Evolutionary conservation across 257 asterid genomes (phyloP).

Genomic region (Scutellaria minor): DNA sequence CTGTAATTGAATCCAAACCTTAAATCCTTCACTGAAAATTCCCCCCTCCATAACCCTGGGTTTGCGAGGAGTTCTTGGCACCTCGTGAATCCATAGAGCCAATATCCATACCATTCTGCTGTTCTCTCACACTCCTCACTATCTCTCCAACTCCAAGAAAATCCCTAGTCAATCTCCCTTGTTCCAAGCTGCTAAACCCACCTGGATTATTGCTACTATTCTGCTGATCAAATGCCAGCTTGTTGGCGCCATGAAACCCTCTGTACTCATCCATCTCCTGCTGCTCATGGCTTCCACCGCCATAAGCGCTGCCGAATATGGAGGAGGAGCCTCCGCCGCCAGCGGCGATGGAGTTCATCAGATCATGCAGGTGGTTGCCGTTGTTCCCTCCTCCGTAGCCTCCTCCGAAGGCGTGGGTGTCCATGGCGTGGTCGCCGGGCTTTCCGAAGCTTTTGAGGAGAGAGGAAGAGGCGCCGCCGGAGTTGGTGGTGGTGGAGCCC

Average conservation of each 20-base stretch:
- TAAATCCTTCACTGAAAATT: constrained; percentile 45
- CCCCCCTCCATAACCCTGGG: constrained; percentile 52
- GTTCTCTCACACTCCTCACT: constrained; percentile 59
- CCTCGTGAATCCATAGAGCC: constrained; percentile 49
- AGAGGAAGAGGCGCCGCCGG: constrained; percentile 45
- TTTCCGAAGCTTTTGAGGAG: constrained; percentile 57
- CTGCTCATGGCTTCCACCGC: constrained; percentile 29
- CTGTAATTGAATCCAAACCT: constrained; percentile 15
- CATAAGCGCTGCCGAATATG: constrained; percentile 39
- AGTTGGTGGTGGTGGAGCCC: constrained; percentile 58
- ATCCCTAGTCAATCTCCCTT: constrained; percentile 67
- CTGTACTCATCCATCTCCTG: constrained; percentile 43
- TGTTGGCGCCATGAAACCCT: constrained; percentile 25
- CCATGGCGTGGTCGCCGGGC: constrained; percentile 32
- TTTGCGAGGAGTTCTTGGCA: constrained; percentile 41
- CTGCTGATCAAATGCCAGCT: constrained; percentile 15
- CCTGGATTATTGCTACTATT: constrained; percentile 16
- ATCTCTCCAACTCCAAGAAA: constrained; percentile 84
- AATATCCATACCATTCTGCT: constrained; percentile 45
- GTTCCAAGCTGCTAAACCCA: constrained; percentile 47
- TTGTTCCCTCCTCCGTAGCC: constrained; percentile 36
- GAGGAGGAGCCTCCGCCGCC: constrained; percentile 39
- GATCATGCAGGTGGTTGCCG: constrained; percentile 50
- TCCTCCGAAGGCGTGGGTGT: constrained; percentile 44
- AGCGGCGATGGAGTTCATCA: constrained; percentile 41